Evolutionary conservation across 2,329 filamentous ascomycete genomes (phyloP).

Genomic region (Pseudophaeomoniella oleicola): DNA sequence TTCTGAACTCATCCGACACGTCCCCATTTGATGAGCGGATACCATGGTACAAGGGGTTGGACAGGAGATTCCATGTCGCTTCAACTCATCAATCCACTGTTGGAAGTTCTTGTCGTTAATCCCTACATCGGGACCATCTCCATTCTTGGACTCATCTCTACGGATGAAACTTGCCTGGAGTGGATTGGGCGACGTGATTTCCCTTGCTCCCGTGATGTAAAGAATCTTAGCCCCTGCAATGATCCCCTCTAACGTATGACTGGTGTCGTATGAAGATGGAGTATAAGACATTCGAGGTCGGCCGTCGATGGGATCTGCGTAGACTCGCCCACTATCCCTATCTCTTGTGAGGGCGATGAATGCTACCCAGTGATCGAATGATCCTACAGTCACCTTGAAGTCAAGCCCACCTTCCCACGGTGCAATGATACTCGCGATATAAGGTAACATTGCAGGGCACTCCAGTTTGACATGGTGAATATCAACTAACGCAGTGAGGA

Average conservation of each 20-base stretch:
- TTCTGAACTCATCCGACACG: slow-evolving; percentile 31
- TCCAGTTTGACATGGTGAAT: slow-evolving; percentile 78
- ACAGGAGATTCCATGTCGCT: slow-evolving; percentile 28
- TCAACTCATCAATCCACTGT: slow-evolving; percentile 37
- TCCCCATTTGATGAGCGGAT: slow-evolving; percentile 38
- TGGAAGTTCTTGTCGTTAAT: slow-evolving; percentile 41
- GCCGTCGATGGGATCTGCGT: slow-evolving; percentile 54
- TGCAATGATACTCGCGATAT: slow-evolving; percentile 45
- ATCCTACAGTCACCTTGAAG: slow-evolving; percentile 56
- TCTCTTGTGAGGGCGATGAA: slow-evolving; percentile 67
- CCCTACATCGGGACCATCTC: slow-evolving; percentile 20
- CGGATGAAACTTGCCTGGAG: slow-evolving; percentile 51
- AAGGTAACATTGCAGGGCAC: slow-evolving; percentile 59
- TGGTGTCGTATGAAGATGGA: slow-evolving; percentile 55
- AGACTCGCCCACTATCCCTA: slow-evolving; percentile 59
- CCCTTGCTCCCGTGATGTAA: slow-evolving; percentile 64
- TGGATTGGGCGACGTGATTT: slow-evolving; percentile 55
- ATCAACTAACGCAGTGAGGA: slow-evolving; percentile 65
- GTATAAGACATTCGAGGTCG: slow-evolving; percentile 54
- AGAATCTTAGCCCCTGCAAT: slow-evolving; percentile 60
- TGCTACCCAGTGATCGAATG: slow-evolving; percentile 52
- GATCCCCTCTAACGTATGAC: slow-evolving; percentile 56
- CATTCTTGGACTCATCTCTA: slow-evolving; percentile 12
- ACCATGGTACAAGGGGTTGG: slow-evolving; percentile 28
- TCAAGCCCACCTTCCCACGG: slow-evolving; percentile 55